Percentiles rank a stretch among this genome's conserved stretches.
Conservation (phyloP, 495 filamentous ascomycete genomes). For the Penicillium angulare region DNA sequence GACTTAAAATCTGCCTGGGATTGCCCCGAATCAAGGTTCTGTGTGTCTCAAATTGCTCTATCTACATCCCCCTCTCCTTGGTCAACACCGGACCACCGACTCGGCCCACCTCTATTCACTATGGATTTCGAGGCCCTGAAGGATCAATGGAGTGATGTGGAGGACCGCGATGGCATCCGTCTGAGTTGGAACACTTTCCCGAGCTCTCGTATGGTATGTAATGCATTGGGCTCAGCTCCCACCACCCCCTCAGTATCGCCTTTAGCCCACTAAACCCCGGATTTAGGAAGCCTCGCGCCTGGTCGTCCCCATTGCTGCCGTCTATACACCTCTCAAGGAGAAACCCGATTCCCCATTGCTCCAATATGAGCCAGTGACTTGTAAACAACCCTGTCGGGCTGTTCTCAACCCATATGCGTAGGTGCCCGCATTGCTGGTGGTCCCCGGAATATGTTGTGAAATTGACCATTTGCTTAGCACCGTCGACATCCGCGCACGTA, state of each 20-base stretch:
- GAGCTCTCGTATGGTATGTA: conserved; percentile 88
- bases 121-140: conserved; percentile 85
- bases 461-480: conserved; percentile 57
- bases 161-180: conserved; percentile 94
- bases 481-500: conserved; percentile 88
- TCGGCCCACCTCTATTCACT: conserved; percentile 30
- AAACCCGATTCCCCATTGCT: conserved; percentile 85
- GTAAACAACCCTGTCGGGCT: conserved; percentile 93
- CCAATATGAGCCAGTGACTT: conserved; percentile 96
- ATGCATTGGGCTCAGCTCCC: not conserved
- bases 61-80: conserved; percentile 26
- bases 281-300: conserved; percentile 89
- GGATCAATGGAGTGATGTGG: conserved; percentile 95
- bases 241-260: conserved; percentile 6
- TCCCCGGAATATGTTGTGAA: not conserved
- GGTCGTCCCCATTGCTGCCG: conserved; percentile 93
- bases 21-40: conserved; percentile 15
- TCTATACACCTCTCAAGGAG: conserved; percentile 97
- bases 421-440: conserved; percentile 17
- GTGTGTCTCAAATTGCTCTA: conserved; percentile 15
- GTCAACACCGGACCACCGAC: conserved; percentile 25
- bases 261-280: conserved; percentile 24
- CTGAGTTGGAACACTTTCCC: conserved; percentile 99
- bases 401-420: conserved; percentile 98
- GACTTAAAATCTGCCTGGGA: conserved; percentile 18